phyloP scores from a whole-genome alignment of 345 rosid genomes.

The Citrus sp. region DNA sequence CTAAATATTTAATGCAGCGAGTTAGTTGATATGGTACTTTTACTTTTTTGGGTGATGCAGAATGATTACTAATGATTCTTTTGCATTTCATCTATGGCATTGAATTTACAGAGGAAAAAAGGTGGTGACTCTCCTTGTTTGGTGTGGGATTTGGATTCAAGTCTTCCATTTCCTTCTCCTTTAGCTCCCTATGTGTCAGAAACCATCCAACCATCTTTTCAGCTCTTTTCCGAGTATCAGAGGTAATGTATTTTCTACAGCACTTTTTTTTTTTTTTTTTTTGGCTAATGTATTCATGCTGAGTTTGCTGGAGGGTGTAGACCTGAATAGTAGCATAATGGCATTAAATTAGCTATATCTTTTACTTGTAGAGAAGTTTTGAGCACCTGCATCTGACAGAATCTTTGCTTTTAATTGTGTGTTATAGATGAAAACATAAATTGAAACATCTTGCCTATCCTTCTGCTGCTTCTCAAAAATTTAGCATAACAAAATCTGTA shows the following conservation, averaged over 20 bases:
- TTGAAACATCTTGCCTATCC: neutral
- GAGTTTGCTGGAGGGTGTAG: neutral
- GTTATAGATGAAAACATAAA: neutral
- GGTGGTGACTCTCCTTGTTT: slow-evolving; percentile 37
- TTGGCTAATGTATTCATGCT: neutral
- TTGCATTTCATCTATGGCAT: neutral
- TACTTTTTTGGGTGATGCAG: neutral
- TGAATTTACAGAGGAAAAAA: slow-evolving; percentile 46
- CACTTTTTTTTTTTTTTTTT: too few relatives aligned
- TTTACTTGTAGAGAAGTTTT: neutral
- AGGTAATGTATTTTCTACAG: slow-evolving; percentile 37
- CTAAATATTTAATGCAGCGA: neutral
- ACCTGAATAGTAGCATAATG: neutral
- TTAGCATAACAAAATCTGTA: too few relatives aligned
- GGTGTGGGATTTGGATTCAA: slow-evolving; percentile 90
- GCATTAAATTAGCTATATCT: neutral
- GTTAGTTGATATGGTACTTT: neutral
- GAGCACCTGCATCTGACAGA: neutral
- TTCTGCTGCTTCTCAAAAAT: neutral
- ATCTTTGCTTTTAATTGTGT: neutral
- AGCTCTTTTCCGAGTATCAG: slow-evolving; percentile 67
- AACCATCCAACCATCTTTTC: slow-evolving; percentile 68
- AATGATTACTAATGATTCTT: slow-evolving; percentile 6
- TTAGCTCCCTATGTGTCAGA: slow-evolving; percentile 56
- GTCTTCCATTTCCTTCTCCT: slow-evolving; percentile 75